Base-by-base conservation (phyloP, 2,329 filamentous ascomycete genomes). In the Neonectria punicea region DNA sequence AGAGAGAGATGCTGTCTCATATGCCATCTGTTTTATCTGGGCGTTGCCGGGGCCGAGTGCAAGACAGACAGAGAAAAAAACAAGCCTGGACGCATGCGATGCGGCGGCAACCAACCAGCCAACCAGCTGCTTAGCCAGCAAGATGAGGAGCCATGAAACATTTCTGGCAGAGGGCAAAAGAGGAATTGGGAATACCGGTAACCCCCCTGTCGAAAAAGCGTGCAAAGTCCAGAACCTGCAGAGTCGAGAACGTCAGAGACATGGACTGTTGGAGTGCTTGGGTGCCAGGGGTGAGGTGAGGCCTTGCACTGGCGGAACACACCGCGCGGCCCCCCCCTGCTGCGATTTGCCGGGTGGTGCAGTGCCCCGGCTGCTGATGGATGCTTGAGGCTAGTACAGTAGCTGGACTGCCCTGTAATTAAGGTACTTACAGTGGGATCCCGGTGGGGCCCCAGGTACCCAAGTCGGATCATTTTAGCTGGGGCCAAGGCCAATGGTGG, bases 161-260 rank as follows among this genome's bases (percentile, higher is more conserved):
- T 18, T 9, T n/a, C n/a, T n/a, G n/a, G n/a, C n/a, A n/a, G n/a
- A n/a, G n/a, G n/a, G 39, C 7, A 11, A 8, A 20, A 43, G 6
- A 18, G 39, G n/a, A 10, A 41, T 25, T 6, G 25, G 22, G 22
- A 25, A 25, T 25, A 25, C 25, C 25, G 25, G 25, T 25, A 36
- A 14, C 11, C 34, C 14, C 34, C 36, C 36, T 39, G 36, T 39
- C 36, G 14, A n/a, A 8, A 10, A 28, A 49, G 13, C 2, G 22
- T 25, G 25, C 5, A 25, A 25, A 46, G 14, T 20, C 34, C 13
- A 7, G 43, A 18, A 8, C 53, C 32, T 25, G 11, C 14, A 32
- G 16, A 14, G 9, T 63, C 60, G 53, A 63, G 60, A 63, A 63
- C 60, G 47, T 43, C 44, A 36, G 53, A 34, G 25, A 25, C 25